phyloP scores from a whole-genome alignment of 805 yeast genomes.

The Yamadazyma philogaea region DNA sequence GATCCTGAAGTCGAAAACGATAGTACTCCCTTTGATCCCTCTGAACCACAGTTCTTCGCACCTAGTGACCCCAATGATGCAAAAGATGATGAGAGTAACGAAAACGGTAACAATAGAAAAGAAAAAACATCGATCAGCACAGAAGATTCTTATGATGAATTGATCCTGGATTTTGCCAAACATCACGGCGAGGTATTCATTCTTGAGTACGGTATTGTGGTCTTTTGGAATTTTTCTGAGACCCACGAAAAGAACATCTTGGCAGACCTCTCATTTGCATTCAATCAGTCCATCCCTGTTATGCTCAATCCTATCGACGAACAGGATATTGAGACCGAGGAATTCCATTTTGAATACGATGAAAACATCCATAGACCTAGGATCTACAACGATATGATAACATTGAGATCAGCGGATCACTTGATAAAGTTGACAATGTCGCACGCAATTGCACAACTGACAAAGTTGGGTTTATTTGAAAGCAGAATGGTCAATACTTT shows the following conservation, averaged over 20 bases:
- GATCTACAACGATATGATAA: constrained; percentile 91
- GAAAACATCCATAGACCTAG: constrained; percentile 60
- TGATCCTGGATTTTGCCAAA: constrained; percentile 34
- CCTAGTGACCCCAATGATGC: constrained; percentile 23
- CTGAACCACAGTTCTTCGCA: constrained; percentile 89
- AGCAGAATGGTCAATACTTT: constrained; percentile 83
- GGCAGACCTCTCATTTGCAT: constrained; percentile 84
- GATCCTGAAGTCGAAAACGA: constrained; percentile 42
- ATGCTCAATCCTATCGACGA: constrained; percentile 75
- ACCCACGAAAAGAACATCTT: constrained; percentile 88
- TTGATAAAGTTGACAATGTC: constrained; percentile 88
- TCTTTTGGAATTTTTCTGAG: constrained; percentile 95
- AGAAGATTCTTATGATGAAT: constrained; percentile 4
- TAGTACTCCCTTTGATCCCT: constrained; percentile 73
- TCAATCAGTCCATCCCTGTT: constrained; percentile 39
- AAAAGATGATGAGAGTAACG: constrained; percentile 3
- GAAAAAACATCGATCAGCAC: background rate
- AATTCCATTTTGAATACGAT: constrained; percentile 72
- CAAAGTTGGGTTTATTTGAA: constrained; percentile 87
- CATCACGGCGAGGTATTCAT: constrained; percentile 85
- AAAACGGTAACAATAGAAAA: background rate
- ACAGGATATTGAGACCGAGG: constrained; percentile 91
- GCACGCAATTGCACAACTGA: constrained; percentile 95
- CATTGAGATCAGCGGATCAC: constrained; percentile 87
- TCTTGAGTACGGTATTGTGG: constrained; percentile 92